phyloP scores from a whole-genome alignment of 352 stramenopile genomes.

The Phytophthora rubi region DNA sequence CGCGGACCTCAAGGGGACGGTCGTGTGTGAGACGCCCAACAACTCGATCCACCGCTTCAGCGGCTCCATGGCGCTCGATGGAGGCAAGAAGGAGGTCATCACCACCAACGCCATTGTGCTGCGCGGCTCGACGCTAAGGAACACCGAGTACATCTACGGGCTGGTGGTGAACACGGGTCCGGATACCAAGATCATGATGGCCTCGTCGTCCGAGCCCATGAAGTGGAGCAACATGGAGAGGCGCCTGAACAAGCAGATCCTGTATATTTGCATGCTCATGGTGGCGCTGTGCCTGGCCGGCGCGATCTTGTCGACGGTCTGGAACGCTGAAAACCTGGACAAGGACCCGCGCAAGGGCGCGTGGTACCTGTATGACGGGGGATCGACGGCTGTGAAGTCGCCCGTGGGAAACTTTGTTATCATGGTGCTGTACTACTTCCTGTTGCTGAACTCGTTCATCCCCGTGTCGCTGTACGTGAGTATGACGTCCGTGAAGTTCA shows the following conservation, averaged over 20 bases:
- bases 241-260: constrained; percentile 80
- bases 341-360: constrained; percentile 37
- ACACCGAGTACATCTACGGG: constrained; percentile 93
- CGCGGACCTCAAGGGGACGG: constrained; percentile 55
- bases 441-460: constrained; percentile 95
- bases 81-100: constrained; percentile 74
- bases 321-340: constrained; percentile 73
- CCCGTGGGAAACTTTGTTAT: constrained; percentile 88
- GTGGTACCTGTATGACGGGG: constrained; percentile 77
- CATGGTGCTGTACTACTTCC: constrained; percentile 93
- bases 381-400: constrained; percentile 52
- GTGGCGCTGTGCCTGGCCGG: constrained; percentile 75
- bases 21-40: constrained; percentile 88
- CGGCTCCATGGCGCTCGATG: constrained; percentile 77
- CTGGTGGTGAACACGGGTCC: constrained; percentile 92
- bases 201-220: constrained; percentile 73
- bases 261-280: constrained; percentile 88
- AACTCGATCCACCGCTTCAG: constrained; percentile 93
- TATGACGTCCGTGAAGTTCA: constrained; percentile 94
- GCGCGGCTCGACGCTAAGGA: constrained; percentile 88
- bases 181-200: constrained; percentile 92
- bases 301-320: constrained; percentile 65
- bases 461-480: constrained; percentile 95
- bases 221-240: constrained; percentile 92
- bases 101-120: constrained; percentile 85